Conservation (phyloP, 1,284 basidiomycete species). For the Sanghuangporus weigelae region DNA sequence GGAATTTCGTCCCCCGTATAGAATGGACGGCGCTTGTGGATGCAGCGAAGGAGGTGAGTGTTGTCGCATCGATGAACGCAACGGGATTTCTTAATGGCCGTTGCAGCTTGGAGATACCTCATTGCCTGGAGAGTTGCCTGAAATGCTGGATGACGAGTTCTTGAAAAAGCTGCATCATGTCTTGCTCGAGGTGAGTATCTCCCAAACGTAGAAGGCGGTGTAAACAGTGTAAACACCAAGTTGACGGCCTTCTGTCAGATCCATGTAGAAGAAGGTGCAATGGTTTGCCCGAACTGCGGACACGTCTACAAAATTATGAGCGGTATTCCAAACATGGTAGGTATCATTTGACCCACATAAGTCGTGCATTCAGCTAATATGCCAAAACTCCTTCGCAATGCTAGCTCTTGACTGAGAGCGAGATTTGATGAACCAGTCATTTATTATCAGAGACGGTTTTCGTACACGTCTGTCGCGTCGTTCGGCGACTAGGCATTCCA, state of each 20-base stretch:
- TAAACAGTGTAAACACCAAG: background rate
- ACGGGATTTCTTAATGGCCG: background rate
- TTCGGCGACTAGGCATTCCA: background rate
- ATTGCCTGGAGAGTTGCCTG: constrained; percentile 75
- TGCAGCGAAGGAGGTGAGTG: constrained; percentile 72
- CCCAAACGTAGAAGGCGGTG: background rate
- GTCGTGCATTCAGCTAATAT: background rate
- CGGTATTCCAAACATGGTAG: constrained; percentile 97
- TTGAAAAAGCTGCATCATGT: constrained; percentile 86
- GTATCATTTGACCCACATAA: constrained; percentile 22
- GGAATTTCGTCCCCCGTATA: constrained; percentile 77
- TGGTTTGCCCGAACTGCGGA: constrained; percentile 91
- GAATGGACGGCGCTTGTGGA: constrained; percentile 89
- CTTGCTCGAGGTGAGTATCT: constrained; percentile 72
- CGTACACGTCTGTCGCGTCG: background rate
- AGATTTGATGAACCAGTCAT: constrained; percentile 47
- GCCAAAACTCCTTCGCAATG: background rate
- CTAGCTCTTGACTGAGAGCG: constrained; percentile 87
- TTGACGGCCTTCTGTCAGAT: constrained; percentile 47
- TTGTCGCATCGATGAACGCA: background rate
- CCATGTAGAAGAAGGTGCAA: constrained; percentile 87
- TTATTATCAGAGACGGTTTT: too few species aligned
- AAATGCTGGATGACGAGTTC: constrained; percentile 75
- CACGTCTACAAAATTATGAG: constrained; percentile 90
- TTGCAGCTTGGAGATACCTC: constrained; percentile 79